phyloP scores from a whole-genome alignment of 148 eudicot genomes.

The Hydrangea macrophylla region DNA sequence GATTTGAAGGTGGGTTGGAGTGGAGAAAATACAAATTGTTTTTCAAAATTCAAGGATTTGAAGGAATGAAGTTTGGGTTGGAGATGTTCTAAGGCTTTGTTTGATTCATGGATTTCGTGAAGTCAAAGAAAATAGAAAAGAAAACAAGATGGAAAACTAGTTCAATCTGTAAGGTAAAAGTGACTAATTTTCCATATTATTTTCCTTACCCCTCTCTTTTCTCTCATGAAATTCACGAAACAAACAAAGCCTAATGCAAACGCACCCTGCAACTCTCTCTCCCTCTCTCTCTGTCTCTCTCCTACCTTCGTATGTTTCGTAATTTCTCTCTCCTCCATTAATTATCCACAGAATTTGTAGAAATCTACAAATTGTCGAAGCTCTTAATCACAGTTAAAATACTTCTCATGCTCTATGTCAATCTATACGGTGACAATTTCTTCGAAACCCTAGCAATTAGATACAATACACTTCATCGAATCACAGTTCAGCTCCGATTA shows the following conservation, averaged over 20 bases:
- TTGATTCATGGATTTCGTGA: no score
- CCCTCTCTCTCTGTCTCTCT: neutral
- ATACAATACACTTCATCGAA: neutral
- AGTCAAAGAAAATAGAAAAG: no score
- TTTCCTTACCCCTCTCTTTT: neutral
- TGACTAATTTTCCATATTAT: no score
- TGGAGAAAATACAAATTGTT: no score
- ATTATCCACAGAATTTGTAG: neutral
- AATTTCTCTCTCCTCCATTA: neutral
- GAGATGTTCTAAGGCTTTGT: no score
- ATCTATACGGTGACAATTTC: neutral
- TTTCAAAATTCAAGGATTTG: no score
- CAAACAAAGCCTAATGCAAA: neutral
- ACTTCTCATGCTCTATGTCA: no score
- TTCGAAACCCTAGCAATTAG: constrained; percentile 7
- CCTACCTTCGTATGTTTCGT: neutral
- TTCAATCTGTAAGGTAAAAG: no score
- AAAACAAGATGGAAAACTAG: no score
- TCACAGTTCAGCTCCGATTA: neutral
- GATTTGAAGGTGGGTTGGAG: no score
- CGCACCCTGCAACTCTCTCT: neutral
- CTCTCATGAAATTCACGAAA: neutral
- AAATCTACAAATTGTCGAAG: neutral
- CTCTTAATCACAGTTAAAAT: neutral
- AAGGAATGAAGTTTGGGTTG: no score